Evolutionary conservation across 2,329 filamentous ascomycete species (phyloP).

Genomic region (Pseudocercospora crystallina): DNA sequence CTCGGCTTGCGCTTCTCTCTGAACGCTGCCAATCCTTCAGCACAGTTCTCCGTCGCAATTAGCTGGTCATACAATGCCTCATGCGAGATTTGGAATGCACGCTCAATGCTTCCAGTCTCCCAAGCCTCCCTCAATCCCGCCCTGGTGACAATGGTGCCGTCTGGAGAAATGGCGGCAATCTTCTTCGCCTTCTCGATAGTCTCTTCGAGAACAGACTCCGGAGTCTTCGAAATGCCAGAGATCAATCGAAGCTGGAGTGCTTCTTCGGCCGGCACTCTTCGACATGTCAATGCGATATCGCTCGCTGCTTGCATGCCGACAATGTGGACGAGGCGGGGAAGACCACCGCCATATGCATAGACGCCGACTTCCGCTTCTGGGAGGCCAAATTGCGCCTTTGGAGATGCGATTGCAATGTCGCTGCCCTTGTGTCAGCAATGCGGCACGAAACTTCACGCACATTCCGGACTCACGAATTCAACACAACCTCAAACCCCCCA

Average conservation of each 20-base stretch:
- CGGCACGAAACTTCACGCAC: background rate
- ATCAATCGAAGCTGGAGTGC: constrained; percentile 42
- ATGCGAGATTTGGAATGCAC: constrained; percentile 40
- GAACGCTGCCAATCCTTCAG: constrained; percentile 52
- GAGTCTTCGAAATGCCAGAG: constrained; percentile 37
- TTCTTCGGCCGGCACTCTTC: constrained; percentile 46
- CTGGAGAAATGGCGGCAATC: constrained; percentile 36
- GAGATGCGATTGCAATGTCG: constrained; percentile 54
- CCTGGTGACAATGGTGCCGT: constrained; percentile 40
- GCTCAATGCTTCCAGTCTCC: constrained; percentile 42
- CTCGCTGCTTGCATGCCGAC: constrained; percentile 50
- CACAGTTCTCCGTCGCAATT: constrained; percentile 46
- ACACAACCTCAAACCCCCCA: constrained; percentile 56
- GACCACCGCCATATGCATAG: constrained; percentile 52
- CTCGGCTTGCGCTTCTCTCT: constrained; percentile 48
- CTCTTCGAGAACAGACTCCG: constrained; percentile 35
- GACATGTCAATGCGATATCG: constrained; percentile 52
- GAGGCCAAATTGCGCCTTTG: constrained; percentile 51
- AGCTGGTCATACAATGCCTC: constrained; percentile 43
- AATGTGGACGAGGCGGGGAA: constrained; percentile 51
- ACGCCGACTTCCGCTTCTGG: constrained; percentile 55
- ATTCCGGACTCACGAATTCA: constrained; percentile 47
- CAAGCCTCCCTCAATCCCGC: constrained; percentile 38
- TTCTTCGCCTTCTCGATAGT: constrained; percentile 35
- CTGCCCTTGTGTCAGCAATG: constrained; percentile 18